A percentile compares a stretch with the other conserved stretches of the same genome.
Conservation (phyloP, 1,139 yeast genomes). For the Blastobotrys ciferrii region DNA sequence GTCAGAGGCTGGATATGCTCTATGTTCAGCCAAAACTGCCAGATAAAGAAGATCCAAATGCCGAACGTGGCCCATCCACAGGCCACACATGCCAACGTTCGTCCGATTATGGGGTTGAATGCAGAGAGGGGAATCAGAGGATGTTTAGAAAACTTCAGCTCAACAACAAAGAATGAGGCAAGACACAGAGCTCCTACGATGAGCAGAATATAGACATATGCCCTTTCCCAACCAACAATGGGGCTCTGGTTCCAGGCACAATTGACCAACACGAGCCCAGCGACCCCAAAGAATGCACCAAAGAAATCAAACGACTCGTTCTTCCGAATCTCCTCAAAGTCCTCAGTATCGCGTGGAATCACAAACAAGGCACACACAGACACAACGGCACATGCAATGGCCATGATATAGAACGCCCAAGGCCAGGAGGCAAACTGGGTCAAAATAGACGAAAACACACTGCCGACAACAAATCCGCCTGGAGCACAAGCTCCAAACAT, state of each 20-base stretch:
- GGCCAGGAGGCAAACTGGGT: conserved; percentile 52
- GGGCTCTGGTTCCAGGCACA: conserved; percentile 66
- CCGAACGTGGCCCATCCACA: conserved; percentile 66
- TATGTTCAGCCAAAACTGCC: conserved; percentile 40
- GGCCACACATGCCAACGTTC: conserved; percentile 49
- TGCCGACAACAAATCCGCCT: conserved; percentile 52
- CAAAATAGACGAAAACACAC: conserved; percentile 47
- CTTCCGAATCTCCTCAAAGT: conserved; percentile 31
- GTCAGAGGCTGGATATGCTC: conserved; percentile 40
- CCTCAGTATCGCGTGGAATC: conserved; percentile 41
- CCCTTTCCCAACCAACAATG: conserved; percentile 52
- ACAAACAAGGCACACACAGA: conserved; percentile 39
- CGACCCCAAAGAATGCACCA: conserved; percentile 49
- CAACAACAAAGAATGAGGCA: conserved; percentile 41
- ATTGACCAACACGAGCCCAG: conserved; percentile 50
- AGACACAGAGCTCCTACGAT: conserved; percentile 47
- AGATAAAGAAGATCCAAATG: conserved; percentile 51
- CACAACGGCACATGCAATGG: conserved; percentile 39
- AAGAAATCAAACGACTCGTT: conserved; percentile 42
- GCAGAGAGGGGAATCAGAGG: conserved; percentile 51
- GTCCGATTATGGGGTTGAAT: conserved; percentile 44
- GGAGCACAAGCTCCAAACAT: conserved; percentile 62
- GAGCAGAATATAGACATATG: conserved; percentile 50
- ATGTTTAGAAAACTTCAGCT: conserved; percentile 36
- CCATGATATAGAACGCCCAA: conserved; percentile 53